A percentile compares a stretch with the other conserved stretches of the same genome.
These are phyloP conservation scores for Byssochlamys sp. DNA, from an alignment of 2,329 filamentous ascomycete species.

Conservation along the genomic window DNA sequence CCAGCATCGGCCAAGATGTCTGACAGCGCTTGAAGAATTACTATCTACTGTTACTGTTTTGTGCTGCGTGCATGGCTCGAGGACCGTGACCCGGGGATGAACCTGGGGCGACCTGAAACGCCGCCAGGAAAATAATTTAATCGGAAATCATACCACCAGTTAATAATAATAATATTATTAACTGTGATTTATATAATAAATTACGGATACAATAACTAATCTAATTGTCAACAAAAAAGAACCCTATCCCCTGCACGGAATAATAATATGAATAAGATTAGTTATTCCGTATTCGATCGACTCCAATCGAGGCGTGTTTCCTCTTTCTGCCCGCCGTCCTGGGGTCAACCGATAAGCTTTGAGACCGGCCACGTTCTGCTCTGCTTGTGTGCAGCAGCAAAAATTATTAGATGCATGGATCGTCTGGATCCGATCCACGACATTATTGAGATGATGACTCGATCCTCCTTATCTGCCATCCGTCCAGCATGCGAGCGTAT, in stretches of 20 bases:
- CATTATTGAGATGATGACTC: not conserved
- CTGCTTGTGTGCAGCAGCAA: not conserved
- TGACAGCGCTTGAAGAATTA: not conserved
- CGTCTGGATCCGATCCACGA: not conserved
- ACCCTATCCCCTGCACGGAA: not conserved
- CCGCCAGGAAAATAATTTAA: too few species aligned
- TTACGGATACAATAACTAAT: too few species aligned
- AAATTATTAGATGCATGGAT: not conserved
- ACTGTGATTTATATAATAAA: too few species aligned
- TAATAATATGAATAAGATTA: not conserved
- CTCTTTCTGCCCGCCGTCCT: not conserved
- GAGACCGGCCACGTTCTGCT: not conserved
- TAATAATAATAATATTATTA: too few species aligned
- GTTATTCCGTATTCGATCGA: not conserved
- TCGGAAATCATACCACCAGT: too few species aligned
- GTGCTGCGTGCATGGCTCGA: not conserved
- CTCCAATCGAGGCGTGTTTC: not conserved
- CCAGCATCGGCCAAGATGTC: too few species aligned
- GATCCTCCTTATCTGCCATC: not conserved
- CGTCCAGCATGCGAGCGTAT: not conserved
- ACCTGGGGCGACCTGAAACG: not conserved
- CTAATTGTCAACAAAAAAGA: not conserved
- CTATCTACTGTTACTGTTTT: not conserved
- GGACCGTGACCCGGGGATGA: not conserved
- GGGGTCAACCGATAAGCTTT: not conserved